A percentile compares a stretch with the other conserved stretches of the same genome.
Conservation (phyloP, 1,139 yeast genomes). For the Nadsonia starkeyi-henricii region DNA sequence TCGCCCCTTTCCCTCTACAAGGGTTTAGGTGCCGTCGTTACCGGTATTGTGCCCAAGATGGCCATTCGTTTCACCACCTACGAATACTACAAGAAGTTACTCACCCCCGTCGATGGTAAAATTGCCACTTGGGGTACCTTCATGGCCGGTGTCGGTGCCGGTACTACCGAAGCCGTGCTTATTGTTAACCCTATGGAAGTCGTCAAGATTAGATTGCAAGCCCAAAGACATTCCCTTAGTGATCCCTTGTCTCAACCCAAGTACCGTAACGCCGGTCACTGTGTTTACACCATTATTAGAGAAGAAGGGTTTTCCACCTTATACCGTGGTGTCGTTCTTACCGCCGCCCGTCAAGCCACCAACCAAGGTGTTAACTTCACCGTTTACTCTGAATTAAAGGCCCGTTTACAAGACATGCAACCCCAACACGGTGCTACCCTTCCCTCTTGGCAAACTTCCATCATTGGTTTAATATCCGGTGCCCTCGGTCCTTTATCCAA, state of each 20-base stretch:
- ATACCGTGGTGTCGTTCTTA: constrained; percentile 88
- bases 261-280: constrained; percentile 88
- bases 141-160: constrained; percentile 93
- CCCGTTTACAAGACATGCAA: constrained; percentile 42
- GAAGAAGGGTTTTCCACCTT: constrained; percentile 87
- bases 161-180: constrained; percentile 87
- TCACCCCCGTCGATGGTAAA: constrained; percentile 49
- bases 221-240: constrained; percentile 81
- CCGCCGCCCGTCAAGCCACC: constrained; percentile 96
- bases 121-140: constrained; percentile 57
- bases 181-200: constrained; percentile 97
- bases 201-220: constrained; percentile 89
- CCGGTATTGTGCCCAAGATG: constrained; percentile 97
- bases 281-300: constrained; percentile 65
- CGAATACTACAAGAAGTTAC: constrained; percentile 66
- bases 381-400: constrained; percentile 77
- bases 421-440: constrained; percentile 43
- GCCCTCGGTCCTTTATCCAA: constrained; percentile 96
- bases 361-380: constrained; percentile 98
- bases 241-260: constrained; percentile 73
- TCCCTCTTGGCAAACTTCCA: constrained; percentile 90
- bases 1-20: constrained; percentile 79
- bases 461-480: constrained; percentile 84
- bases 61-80: constrained; percentile 91
- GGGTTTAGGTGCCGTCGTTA: constrained; percentile 92